These are phyloP conservation scores for Aspergillus sp. DNA, from an alignment of 2,329 filamentous ascomycete species.

Conservation along the genomic window DNA sequence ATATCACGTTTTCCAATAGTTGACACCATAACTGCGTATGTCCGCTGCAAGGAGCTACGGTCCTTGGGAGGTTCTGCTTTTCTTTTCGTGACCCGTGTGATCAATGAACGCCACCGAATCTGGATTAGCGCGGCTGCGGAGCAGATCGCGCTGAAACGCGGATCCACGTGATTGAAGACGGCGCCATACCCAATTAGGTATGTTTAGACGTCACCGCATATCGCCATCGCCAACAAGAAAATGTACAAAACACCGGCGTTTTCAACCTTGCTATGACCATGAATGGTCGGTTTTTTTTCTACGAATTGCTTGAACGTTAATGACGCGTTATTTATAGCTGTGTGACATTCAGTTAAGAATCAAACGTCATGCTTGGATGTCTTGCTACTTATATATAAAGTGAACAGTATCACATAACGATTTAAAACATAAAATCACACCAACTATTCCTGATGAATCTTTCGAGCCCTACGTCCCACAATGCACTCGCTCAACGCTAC, in stretches of 20 bases:
- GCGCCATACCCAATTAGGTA: constrained; percentile 5
- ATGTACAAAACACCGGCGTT: no score
- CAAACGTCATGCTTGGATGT: no score
- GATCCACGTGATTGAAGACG: constrained; percentile 8
- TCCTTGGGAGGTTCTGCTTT: neutral
- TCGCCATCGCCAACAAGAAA: neutral
- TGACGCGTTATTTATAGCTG: no score
- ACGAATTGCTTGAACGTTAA: no score
- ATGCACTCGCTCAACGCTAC: constrained; percentile 19
- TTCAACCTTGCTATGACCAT: no score
- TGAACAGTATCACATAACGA: no score
- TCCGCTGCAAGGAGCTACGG: neutral
- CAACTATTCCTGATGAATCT: constrained; percentile 17
- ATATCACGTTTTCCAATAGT: constrained; percentile 13
- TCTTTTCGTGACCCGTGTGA: neutral
- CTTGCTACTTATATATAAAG: no score
- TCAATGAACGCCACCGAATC: neutral
- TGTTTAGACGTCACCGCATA: neutral
- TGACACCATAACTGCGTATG: constrained; percentile 6
- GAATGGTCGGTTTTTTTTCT: no score
- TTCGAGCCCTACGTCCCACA: constrained; percentile 19
- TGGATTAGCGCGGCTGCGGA: neutral
- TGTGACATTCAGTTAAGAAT: no score
- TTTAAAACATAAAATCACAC: neutral
- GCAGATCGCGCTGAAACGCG: constrained; percentile 8